These are phyloP conservation scores for Apiospora pterosperma DNA, from an alignment of 2,329 filamentous ascomycete species.

Conservation along the genomic window DNA sequence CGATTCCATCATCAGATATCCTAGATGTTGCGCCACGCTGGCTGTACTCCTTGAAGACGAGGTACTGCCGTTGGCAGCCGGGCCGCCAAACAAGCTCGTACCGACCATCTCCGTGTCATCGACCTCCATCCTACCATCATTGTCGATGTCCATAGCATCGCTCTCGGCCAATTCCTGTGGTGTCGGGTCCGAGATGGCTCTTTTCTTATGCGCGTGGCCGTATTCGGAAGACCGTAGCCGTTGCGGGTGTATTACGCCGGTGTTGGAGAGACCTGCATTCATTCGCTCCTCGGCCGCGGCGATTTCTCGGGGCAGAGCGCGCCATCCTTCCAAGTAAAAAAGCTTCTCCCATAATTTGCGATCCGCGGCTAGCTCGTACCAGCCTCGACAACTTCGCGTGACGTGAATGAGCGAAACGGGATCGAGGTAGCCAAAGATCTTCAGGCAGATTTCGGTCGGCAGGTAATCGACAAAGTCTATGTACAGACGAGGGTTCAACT, in stretches of 20 bases:
- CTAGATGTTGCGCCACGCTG: constrained; percentile 24
- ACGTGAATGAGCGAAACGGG: constrained; percentile 76
- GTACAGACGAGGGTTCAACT: constrained; percentile 78
- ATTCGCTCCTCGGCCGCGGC: constrained; percentile 60
- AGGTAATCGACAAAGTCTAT: constrained; percentile 87
- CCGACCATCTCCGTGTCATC: constrained; percentile 21
- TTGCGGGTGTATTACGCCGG: constrained; percentile 38
- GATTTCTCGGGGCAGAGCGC: constrained; percentile 64
- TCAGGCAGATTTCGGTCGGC: constrained; percentile 85
- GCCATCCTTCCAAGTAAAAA: constrained; percentile 86
- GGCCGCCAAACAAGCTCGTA: constrained; percentile 23
- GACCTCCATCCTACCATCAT: constrained; percentile 14
- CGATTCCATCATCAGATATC: constrained; percentile 32
- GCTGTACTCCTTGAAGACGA: constrained; percentile 23
- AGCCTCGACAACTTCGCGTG: constrained; percentile 73
- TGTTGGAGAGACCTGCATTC: constrained; percentile 40
- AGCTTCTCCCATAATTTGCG: constrained; percentile 81
- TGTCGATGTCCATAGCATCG: constrained; percentile 41
- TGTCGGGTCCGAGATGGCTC: constrained; percentile 42
- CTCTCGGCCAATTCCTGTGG: constrained; percentile 42
- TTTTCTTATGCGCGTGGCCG: constrained; percentile 52
- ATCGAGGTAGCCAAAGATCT: constrained; percentile 84
- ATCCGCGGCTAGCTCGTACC: constrained; percentile 80
- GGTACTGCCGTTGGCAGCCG: constrained; percentile 17
- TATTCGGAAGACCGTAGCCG: constrained; percentile 41